Conservation (phyloP, 768 basidiomycete species). For the Dacryopinax primogenitus region DNA sequence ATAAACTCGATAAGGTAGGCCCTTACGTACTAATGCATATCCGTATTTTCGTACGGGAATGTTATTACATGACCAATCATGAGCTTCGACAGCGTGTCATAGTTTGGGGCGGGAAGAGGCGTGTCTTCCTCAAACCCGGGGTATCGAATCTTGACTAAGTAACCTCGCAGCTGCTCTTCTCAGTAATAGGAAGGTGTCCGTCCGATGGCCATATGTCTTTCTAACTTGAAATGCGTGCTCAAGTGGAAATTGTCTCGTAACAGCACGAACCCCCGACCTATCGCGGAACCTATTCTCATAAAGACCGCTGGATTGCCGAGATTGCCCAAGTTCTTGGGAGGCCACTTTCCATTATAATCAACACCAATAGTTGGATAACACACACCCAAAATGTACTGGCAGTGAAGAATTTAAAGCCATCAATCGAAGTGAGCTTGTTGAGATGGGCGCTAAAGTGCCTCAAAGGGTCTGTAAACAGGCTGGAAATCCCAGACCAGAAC, state of each 20-base stretch:
- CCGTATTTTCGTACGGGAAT: slow-evolving; percentile 5
- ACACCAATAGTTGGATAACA: neutral
- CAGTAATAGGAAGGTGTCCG: slow-evolving; percentile 1
- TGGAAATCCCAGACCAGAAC: too few species aligned
- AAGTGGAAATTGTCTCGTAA: neutral
- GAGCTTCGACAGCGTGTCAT: slow-evolving; percentile 7
- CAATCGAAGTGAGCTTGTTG: too few species aligned
- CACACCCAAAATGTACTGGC: too few species aligned
- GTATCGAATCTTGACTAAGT: slow-evolving; percentile 3
- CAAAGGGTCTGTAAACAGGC: too few species aligned
- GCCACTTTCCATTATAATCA: neutral
- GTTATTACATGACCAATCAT: neutral
- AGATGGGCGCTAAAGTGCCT: too few species aligned
- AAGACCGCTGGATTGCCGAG: slow-evolving; percentile 4
- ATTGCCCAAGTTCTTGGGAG: neutral
- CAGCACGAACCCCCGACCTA: neutral
- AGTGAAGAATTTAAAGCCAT: too few species aligned
- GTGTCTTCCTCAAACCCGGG: neutral
- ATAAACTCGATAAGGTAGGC: neutral
- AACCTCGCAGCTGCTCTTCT: neutral
- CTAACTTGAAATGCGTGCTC: neutral
- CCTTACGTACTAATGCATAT: neutral
- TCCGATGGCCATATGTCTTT: neutral
- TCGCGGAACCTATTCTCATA: neutral
- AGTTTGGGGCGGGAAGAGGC: neutral